Evolutionary conservation across 1,284 basidiomycete species (phyloP).

Genomic region (Apiotrichum akiyoshidainum): DNA sequence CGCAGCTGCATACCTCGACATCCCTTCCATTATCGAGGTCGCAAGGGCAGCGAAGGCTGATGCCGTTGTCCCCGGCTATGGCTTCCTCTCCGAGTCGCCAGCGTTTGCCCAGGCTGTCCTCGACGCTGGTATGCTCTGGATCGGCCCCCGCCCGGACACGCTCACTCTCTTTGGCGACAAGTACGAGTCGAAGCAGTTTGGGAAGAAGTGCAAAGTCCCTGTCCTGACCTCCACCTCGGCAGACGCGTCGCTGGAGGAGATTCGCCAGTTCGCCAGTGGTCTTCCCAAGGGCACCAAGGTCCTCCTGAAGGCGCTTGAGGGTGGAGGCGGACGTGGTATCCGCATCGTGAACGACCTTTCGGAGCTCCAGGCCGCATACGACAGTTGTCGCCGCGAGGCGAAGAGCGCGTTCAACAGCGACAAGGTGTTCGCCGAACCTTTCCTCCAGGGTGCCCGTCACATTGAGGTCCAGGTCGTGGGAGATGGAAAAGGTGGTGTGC

Average conservation of each 20-base stretch:
- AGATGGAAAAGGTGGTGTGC: conserved; percentile 15
- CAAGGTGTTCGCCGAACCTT: conserved; percentile 82
- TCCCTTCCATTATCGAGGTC: conserved; percentile 7
- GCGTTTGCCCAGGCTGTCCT: conserved; percentile 58
- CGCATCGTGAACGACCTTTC: conserved; percentile 57
- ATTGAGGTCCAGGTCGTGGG: conserved; percentile 76
- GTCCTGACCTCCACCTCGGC: conserved; percentile 15
- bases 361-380: conserved; percentile 63
- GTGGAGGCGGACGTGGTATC: conserved; percentile 71
- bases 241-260: conserved; percentile 17
- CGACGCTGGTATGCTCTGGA: conserved; percentile 58
- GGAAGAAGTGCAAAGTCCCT: conserved; percentile 78
- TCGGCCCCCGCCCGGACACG: conserved; percentile 60
- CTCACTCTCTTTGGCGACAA: conserved; percentile 64
- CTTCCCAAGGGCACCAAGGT: conserved; percentile 42
- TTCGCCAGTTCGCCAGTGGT: conserved; percentile 13
- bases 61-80: conserved; percentile 60
- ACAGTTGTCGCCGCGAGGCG: conserved; percentile 80
- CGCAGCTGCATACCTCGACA: conserved; percentile 19
- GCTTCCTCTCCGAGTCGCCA: conserved; percentile 75
- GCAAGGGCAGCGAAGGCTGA: conserved; percentile 14
- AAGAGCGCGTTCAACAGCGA: conserved; percentile 79
- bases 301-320: conserved; percentile 67
- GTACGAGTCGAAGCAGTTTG: conserved; percentile 67
- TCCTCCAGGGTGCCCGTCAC: conserved; percentile 76